Evolutionary conservation across 371 early-diverging fungal genomes (phyloP).

Genomic region (Fennellomyces sp.): DNA sequence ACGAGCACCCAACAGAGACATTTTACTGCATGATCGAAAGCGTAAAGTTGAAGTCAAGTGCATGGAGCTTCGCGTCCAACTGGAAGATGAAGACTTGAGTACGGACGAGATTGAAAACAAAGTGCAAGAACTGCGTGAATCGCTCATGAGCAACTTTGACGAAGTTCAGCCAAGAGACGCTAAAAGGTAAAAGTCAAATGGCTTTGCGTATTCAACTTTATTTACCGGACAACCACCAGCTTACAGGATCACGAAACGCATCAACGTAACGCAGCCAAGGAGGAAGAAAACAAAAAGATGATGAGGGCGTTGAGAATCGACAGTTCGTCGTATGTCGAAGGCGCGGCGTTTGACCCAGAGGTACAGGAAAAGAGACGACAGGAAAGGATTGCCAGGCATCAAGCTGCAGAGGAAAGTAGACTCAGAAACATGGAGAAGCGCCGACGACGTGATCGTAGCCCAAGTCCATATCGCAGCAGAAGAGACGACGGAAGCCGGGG

Average conservation of each 20-base stretch:
- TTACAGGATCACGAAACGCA: slow-evolving; percentile 68
- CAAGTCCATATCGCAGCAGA: slow-evolving; percentile 11
- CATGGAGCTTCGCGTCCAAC: slow-evolving; percentile 72
- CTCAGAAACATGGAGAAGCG: slow-evolving; percentile 30
- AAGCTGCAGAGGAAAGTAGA: slow-evolving; percentile 29
- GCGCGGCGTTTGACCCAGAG: slow-evolving; percentile 83
- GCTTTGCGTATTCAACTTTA: background rate
- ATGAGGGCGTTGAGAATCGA: slow-evolving; percentile 75
- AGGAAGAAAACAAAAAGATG: slow-evolving; percentile 64
- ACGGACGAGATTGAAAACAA: slow-evolving; percentile 65
- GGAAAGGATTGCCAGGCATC: slow-evolving; percentile 46
- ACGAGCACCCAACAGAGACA: slow-evolving; percentile 75
- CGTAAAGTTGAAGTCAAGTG: slow-evolving; percentile 88
- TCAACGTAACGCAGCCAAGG: slow-evolving; percentile 73
- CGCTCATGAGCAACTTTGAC: slow-evolving; percentile 58
- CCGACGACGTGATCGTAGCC: slow-evolving; percentile 14
- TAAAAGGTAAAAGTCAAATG: slow-evolving; percentile 35
- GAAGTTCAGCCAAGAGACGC: slow-evolving; percentile 40
- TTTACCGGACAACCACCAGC: slow-evolving; percentile 11
- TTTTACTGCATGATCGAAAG: slow-evolving; percentile 87
- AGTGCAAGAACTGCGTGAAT: slow-evolving; percentile 54
- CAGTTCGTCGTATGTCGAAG: slow-evolving; percentile 66
- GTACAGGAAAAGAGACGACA: slow-evolving; percentile 64
- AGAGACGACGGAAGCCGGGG: slow-evolving; percentile 2
- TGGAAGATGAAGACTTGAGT: slow-evolving; percentile 73